Conservation (phyloP, 75 land plant species). For the Gnetum montanum region DNA sequence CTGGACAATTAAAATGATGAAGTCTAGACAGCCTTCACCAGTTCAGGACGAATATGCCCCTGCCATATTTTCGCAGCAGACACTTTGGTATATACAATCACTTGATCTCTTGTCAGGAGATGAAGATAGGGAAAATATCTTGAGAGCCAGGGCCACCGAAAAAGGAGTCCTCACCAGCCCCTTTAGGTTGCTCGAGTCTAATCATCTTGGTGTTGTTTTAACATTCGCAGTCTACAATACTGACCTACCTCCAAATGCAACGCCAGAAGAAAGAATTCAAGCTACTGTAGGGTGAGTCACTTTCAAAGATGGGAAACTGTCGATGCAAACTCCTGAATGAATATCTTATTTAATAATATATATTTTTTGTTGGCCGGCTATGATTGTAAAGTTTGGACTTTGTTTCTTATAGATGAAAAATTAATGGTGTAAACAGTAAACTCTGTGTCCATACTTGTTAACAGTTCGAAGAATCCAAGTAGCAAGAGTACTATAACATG, state of each 20-base stretch:
- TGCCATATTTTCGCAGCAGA: conserved; percentile 77
- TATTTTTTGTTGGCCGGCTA: too few species aligned
- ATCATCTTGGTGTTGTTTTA: conserved; percentile 76
- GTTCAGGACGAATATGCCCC: conserved; percentile 82
- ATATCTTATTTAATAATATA: conserved; percentile 74
- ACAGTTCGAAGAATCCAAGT: too few species aligned
- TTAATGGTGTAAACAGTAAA: too few species aligned
- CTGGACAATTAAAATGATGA: conserved; percentile 87
- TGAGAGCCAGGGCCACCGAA: conserved; percentile 82
- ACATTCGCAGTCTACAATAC: conserved; percentile 81
- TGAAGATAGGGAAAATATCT: conserved; percentile 84
- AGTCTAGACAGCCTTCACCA: conserved; percentile 53
- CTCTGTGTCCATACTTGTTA: too few species aligned
- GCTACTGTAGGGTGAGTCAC: conserved; percentile 64
- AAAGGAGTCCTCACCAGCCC: conserved; percentile 88
- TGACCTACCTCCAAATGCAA: conserved; percentile 63
- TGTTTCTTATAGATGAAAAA: too few species aligned
- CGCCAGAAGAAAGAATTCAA: conserved; percentile 61
- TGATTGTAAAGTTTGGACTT: too few species aligned
- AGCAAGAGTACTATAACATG: too few species aligned
- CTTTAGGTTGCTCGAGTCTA: conserved; percentile 65
- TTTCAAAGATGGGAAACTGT: conserved; percentile 91
- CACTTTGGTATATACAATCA: conserved; percentile 67
- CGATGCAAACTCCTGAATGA: conserved; percentile 85
- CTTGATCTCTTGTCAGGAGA: conserved; percentile 94